Conservation (phyloP, 78 protist species). For the Fonticula alba region DNA sequence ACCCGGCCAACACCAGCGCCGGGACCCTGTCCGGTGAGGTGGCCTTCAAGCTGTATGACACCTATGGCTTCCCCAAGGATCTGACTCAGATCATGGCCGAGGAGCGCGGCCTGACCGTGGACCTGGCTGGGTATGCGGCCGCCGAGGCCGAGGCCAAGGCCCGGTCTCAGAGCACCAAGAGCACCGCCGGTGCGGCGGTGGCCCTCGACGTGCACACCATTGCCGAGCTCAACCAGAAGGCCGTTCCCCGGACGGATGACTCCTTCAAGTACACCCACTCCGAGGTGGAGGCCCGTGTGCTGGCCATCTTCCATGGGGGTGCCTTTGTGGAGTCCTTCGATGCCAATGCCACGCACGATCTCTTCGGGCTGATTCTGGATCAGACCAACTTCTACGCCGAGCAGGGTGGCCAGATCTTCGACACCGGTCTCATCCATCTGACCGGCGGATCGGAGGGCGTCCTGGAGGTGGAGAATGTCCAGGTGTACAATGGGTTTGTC, state of each 20-base stretch:
- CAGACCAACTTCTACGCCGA: slow-evolving; percentile 75
- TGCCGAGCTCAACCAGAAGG: slow-evolving; percentile 5
- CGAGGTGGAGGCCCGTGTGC: slow-evolving; percentile 18
- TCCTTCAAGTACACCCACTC: slow-evolving; percentile 36
- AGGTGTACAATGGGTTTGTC: slow-evolving; percentile 66
- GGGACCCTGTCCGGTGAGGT: slow-evolving; percentile 31
- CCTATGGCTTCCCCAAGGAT: slow-evolving; percentile 89
- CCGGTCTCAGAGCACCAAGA: slow-evolving; percentile 1
- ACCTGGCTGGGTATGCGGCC: slow-evolving; percentile 33
- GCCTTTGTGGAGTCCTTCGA: slow-evolving; percentile 25
- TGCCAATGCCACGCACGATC: background rate
- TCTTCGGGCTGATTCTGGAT: slow-evolving; percentile 50
- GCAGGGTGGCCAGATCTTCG: slow-evolving; percentile 84
- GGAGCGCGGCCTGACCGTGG: slow-evolving; percentile 62
- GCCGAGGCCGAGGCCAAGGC: slow-evolving; percentile 22
- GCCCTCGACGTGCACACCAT: slow-evolving; percentile 21
- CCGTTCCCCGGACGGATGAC: slow-evolving; percentile 54
- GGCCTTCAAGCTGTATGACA: slow-evolving; percentile 62
- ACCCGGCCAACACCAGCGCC: background rate
- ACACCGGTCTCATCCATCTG: slow-evolving; percentile 44
- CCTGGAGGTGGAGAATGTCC: slow-evolving; percentile 36
- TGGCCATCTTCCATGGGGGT: slow-evolving; percentile 42
- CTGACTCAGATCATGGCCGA: slow-evolving; percentile 80
- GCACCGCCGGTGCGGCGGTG: background rate
- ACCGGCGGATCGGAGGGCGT: slow-evolving; percentile 6